Percentiles rank a stretch among this genome's conserved stretches.
Evolutionary conservation across 768 basidiomycete genomes (phyloP).

Genomic region (Trametes coccinea): DNA sequence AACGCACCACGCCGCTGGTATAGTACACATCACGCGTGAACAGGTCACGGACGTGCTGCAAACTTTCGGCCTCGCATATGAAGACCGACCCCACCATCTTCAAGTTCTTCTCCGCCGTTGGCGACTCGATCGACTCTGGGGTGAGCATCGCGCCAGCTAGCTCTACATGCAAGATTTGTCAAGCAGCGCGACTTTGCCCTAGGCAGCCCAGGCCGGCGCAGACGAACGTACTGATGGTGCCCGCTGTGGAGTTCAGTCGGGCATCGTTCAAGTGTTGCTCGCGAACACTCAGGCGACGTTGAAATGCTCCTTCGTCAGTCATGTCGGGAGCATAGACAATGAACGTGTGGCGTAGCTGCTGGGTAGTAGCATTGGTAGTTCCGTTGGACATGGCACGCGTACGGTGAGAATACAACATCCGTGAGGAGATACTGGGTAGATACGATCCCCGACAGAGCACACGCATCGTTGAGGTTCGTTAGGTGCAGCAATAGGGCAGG

Average conservation of each 20-base stretch:
- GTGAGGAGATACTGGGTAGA: no score
- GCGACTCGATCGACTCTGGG: conserved; percentile 54
- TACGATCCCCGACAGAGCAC: no score
- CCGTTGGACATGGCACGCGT: not conserved
- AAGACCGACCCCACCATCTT: conserved; percentile 63
- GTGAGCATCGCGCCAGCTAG: conserved; percentile 59
- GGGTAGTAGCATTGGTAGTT: not conserved
- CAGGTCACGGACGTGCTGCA: conserved; percentile 46
- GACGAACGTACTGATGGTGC: conserved; percentile 50
- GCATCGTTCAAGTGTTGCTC: conserved; percentile 50
- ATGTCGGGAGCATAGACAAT: conserved; percentile 70
- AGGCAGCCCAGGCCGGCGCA: no score
- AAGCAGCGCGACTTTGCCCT: no score
- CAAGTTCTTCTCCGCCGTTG: conserved; percentile 48
- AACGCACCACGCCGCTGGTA: conserved; percentile 43
- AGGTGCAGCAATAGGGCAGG: no score
- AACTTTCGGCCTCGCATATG: conserved; percentile 52
- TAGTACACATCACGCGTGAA: conserved; percentile 47
- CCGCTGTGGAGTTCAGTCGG: conserved; percentile 41
- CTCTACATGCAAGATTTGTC: conserved; percentile 35
- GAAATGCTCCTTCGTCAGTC: conserved; percentile 56
- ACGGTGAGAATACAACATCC: not conserved
- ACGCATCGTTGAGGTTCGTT: no score
- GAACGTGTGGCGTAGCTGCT: conserved; percentile 36
- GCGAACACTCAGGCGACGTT: conserved; percentile 58